Conservation (phyloP, 805 yeast species). For the Saturnispora halmiae region DNA sequence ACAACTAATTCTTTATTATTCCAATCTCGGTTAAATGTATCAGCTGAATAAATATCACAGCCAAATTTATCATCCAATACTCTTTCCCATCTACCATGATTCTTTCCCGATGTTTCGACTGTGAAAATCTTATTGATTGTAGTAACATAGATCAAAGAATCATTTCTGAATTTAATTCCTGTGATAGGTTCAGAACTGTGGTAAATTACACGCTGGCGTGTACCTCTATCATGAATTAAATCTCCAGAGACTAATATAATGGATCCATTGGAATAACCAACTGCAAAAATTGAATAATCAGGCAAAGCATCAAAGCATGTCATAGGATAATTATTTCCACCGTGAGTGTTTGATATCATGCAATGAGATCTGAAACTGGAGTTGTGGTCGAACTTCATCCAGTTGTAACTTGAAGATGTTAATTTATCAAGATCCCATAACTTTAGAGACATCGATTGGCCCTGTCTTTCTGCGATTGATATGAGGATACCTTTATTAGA, state of each 20-base stretch:
- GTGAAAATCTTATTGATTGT: slow-evolving; percentile 67
- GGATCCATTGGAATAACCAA: slow-evolving; percentile 80
- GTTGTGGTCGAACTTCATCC: slow-evolving; percentile 26
- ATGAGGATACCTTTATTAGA: slow-evolving; percentile 32
- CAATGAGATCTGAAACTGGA: slow-evolving; percentile 50
- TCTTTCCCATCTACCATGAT: slow-evolving; percentile 51
- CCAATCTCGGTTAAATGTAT: slow-evolving; percentile 22
- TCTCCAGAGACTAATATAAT: slow-evolving; percentile 83
- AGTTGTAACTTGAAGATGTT: slow-evolving; percentile 18
- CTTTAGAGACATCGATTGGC: slow-evolving; percentile 56
- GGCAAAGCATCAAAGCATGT: slow-evolving; percentile 49
- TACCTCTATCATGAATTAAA: slow-evolving; percentile 76
- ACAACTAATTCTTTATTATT: slow-evolving; percentile 39
- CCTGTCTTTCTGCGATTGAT: slow-evolving; percentile 68
- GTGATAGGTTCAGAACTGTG: slow-evolving; percentile 76
- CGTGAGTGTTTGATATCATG: slow-evolving; percentile 44
- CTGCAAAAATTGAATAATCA: slow-evolving; percentile 54
- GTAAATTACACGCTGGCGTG: slow-evolving; percentile 74
- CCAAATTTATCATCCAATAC: slow-evolving; percentile 40
- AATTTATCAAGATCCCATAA: slow-evolving; percentile 64
- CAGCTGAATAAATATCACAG: slow-evolving; percentile 42
- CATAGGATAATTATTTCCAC: slow-evolving; percentile 69
- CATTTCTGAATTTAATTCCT: slow-evolving; percentile 51
- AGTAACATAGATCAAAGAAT: slow-evolving; percentile 53
- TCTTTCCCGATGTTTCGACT: slow-evolving; percentile 69